These are phyloP conservation scores for Fraxinus anomala DNA, from an alignment of 257 asterid genomes.

Conservation along the genomic window DNA sequence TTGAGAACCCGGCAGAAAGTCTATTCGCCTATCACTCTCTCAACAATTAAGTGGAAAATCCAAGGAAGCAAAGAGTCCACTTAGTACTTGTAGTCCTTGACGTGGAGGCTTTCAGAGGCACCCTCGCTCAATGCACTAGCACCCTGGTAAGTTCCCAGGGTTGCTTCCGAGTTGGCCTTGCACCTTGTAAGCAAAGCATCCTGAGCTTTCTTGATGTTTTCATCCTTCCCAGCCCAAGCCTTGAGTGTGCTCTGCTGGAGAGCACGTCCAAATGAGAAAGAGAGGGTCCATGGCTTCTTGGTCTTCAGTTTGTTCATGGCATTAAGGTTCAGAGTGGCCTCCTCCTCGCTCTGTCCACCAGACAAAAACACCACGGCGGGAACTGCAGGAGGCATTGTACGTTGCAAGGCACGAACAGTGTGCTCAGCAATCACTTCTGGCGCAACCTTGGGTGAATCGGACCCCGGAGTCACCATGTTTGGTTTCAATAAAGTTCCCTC, in stretches of 20 bases:
- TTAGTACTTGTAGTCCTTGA: conserved; percentile 81
- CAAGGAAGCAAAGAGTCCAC: conserved; percentile 3
- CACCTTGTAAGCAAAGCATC: conserved; percentile 29
- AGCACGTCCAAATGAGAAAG: conserved; percentile 29
- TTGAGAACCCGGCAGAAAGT: conserved; percentile 21
- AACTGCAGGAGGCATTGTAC: conserved; percentile 35
- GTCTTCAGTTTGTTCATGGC: conserved; percentile 36
- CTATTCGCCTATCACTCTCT: conserved; percentile 14
- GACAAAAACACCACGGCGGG: conserved; percentile 36
- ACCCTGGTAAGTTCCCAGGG: conserved; percentile 76
- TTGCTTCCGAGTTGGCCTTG: conserved; percentile 56
- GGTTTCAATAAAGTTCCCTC: conserved; percentile 43
- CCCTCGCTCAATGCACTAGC: conserved; percentile 58
- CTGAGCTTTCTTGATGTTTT: conserved; percentile 25
- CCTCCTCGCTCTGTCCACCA: conserved; percentile 41
- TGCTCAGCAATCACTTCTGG: conserved; percentile 44
- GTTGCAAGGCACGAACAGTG: conserved; percentile 34
- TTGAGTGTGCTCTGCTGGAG: conserved; percentile 29
- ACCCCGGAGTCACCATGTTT: conserved; percentile 53
- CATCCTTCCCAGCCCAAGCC: conserved; percentile 30
- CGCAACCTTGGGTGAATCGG: conserved; percentile 42
- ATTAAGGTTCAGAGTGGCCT: conserved; percentile 32
- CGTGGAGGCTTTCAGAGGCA: conserved; percentile 92
- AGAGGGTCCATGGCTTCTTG: conserved; percentile 29
- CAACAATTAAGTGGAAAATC: conserved; percentile 12